Conservation (phyloP, 208 protist species). For the Crithidia sp. region DNA sequence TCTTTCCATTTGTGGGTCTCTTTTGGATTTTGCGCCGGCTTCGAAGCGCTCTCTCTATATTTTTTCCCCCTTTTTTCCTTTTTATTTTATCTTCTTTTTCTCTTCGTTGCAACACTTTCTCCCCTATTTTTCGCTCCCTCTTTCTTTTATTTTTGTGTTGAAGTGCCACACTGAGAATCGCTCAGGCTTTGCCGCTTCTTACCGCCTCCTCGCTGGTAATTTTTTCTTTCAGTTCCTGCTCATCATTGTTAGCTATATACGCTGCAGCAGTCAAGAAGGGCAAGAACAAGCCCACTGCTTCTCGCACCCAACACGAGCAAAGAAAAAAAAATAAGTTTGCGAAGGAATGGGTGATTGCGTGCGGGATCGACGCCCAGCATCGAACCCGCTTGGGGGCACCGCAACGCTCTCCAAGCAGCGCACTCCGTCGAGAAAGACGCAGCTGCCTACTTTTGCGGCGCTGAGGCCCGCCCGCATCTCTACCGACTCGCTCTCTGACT, state of each 20-base stretch:
- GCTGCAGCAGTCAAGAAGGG: too few species aligned
- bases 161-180: too few species aligned
- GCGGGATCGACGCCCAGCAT: not conserved
- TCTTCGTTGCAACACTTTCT: not conserved
- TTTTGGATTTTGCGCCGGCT: not conserved
- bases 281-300: too few species aligned
- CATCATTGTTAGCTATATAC: too few species aligned
- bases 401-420: not conserved
- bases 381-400: not conserved
- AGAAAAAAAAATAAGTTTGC: not conserved
- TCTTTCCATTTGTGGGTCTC: not conserved
- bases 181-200: too few species aligned
- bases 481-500: slow-evolving; percentile 11
- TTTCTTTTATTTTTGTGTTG: too few species aligned
- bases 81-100: slow-evolving; percentile 6
- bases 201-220: too few species aligned
- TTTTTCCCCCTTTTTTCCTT: not conserved
- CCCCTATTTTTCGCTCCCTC: too few species aligned
- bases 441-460: not conserved
- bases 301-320: too few species aligned
- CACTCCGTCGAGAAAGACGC: not conserved
- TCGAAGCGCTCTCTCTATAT: not conserved
- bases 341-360: not conserved
- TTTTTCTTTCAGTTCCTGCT: too few species aligned
- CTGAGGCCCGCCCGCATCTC: not conserved